phyloP scores from a whole-genome alignment of 257 asterid species.

The Eustoma russellianum region DNA sequence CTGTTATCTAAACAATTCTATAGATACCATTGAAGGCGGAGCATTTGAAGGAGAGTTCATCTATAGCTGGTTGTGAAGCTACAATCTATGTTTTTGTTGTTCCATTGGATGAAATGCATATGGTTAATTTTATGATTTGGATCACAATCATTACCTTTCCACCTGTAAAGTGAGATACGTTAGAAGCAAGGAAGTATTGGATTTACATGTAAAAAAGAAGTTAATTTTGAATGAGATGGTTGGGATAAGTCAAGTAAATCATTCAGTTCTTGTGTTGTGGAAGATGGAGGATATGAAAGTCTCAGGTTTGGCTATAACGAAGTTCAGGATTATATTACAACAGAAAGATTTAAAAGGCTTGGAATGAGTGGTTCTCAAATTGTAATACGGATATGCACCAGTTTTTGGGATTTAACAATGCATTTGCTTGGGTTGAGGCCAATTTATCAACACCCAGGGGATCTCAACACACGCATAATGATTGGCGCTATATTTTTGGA shows the following conservation, averaged over 20 bases:
- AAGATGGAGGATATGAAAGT: neutral
- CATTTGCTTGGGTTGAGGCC: too few relatives aligned
- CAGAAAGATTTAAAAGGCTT: slow-evolving; percentile 36
- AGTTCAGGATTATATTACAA: slow-evolving; percentile 11
- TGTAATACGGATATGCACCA: too few relatives aligned
- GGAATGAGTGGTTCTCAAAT: slow-evolving; percentile 52
- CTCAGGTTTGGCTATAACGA: slow-evolving; percentile 9
- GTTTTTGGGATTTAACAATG: too few relatives aligned
- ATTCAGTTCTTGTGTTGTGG: slow-evolving; percentile 17
- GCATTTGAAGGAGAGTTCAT: too few relatives aligned
- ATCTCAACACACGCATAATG: too few relatives aligned
- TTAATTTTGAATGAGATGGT: slow-evolving; percentile 26
- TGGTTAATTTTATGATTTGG: slow-evolving; percentile 47
- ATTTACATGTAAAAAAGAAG: slow-evolving; percentile 28
- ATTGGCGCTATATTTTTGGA: too few relatives aligned
- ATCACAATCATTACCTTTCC: slow-evolving; percentile 53
- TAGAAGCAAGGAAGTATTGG: slow-evolving; percentile 42
- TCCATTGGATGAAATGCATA: slow-evolving; percentile 45
- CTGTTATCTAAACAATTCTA: too few relatives aligned
- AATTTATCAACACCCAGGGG: too few relatives aligned
- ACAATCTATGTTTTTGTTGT: slow-evolving; percentile 50
- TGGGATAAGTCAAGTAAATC: slow-evolving; percentile 48
- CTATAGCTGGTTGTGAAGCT: slow-evolving; percentile 63
- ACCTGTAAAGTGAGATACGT: slow-evolving; percentile 45
- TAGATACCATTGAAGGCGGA: too few relatives aligned